Percentiles rank a stretch among this genome's conserved stretches.
These are phyloP conservation scores for Vachellia pachyceras DNA, from an alignment of 306 rosid species.

Conservation along the genomic window DNA sequence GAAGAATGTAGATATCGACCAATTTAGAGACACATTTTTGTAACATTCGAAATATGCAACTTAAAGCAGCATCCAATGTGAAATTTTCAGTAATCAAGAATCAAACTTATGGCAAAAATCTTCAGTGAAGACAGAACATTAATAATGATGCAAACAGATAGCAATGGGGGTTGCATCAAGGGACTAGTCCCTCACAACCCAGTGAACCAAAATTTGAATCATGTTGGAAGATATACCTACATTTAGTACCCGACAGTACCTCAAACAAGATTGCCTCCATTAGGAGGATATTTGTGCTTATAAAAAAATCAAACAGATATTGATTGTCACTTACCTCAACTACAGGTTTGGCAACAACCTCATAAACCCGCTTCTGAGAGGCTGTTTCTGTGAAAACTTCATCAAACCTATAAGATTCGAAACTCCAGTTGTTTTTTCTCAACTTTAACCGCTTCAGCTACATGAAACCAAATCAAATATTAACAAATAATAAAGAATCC, in stretches of 20 bases:
- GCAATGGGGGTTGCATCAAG: too few relatives aligned
- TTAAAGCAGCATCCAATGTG: background rate
- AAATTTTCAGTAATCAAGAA: background rate
- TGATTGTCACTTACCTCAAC: constrained; percentile 58
- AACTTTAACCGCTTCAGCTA: constrained; percentile 69
- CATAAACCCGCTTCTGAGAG: constrained; percentile 71
- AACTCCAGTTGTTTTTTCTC: constrained; percentile 74
- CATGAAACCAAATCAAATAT: constrained; percentile 10
- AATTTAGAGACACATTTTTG: background rate
- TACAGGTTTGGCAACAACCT: constrained; percentile 74
- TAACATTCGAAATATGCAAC: background rate
- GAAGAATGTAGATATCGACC: background rate
- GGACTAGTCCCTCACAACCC: too few relatives aligned
- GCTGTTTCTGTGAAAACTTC: constrained; percentile 68
- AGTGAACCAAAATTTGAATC: too few relatives aligned
- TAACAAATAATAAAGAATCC: background rate
- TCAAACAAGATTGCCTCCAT: too few relatives aligned
- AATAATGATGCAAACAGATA: constrained; percentile 11
- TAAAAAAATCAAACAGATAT: constrained; percentile 3
- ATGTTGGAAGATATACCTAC: too few relatives aligned
- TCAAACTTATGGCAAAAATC: background rate
- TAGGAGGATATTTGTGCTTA: too few relatives aligned
- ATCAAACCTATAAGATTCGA: constrained; percentile 71
- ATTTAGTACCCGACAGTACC: too few relatives aligned
- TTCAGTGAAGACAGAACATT: background rate